Evolutionary conservation across 805 yeast genomes (phyloP).

Genomic region (Nakazawaea sp.): DNA sequence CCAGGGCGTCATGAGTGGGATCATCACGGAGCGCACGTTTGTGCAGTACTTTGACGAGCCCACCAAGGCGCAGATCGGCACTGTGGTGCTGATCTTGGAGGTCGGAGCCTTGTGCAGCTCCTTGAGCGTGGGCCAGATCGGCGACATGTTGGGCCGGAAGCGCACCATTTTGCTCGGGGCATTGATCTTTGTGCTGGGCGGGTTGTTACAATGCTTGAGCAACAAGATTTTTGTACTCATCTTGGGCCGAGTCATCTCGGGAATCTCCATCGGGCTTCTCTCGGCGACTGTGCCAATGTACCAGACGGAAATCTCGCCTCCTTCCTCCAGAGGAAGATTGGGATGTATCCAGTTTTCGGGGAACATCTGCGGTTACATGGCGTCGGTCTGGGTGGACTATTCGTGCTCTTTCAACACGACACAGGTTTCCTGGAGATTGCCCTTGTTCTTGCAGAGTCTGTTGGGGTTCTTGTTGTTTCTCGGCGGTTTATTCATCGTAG

Average conservation of each 20-base stretch:
- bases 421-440: conserved; percentile 70
- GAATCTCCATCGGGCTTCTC: conserved; percentile 81
- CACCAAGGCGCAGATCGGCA: conserved; percentile 66
- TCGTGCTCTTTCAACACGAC: conserved; percentile 58
- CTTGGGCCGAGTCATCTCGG: conserved; percentile 72
- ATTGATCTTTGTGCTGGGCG: conserved; percentile 66
- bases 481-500: conserved; percentile 77
- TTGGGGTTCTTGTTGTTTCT: conserved; percentile 58
- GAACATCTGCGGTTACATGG: conserved; percentile 72
- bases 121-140: conserved; percentile 63
- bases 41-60: conserved; percentile 68
- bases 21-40: conserved; percentile 69
- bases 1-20: conserved; percentile 89
- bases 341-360: conserved; percentile 89
- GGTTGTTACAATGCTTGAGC: conserved; percentile 61
- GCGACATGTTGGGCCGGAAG: conserved; percentile 75
- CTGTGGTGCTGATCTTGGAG: conserved; percentile 84
- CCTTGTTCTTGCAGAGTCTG: conserved; percentile 66
- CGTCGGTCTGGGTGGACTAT: conserved; percentile 86
- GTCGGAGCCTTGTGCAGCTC: conserved; percentile 82
- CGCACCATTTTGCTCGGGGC: conserved; percentile 74
- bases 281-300: conserved; percentile 83
- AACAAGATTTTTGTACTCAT: conserved; percentile 48
- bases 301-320: conserved; percentile 85
- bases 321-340: conserved; percentile 75